Base-by-base conservation (phyloP, 2,329 filamentous ascomycete species). In the Fusarium sp. region DNA sequence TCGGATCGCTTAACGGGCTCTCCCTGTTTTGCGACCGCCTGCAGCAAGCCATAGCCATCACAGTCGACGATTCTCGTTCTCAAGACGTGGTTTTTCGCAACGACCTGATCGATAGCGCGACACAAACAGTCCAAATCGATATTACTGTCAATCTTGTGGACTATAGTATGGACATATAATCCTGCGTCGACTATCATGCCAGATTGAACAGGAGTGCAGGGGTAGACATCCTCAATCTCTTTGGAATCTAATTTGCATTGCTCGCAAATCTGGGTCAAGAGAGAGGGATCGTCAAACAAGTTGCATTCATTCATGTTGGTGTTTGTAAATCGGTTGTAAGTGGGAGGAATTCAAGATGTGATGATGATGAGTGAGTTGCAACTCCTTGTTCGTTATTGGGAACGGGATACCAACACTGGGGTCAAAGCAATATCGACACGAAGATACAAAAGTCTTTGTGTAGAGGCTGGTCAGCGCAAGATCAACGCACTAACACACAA, bases 141-240 rank as follows among this genome's bases (percentile, higher is more conserved):
- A 20, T n/a, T 16, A 3, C 10, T 6, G 16, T 30, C 26, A 12
- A 51, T 15, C 8, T 51, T 51, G 23, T 40, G 47, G 11, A 51
- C 34, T 11, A 51, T 40, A 2, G 23, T 38, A 6, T 40, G 36
- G 0, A 51, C 26, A 51, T 51, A 38, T 4, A 51, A 15, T 6
- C 34, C 16, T 2, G 47, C 10, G 16, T 51, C 47, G 5, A 38
- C 47, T 34, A 51, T 51, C 8, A 51, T 51, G 6, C 34, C 47
- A 6, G 26, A 30, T n/a, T 51, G 47, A 40, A 51, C 15, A 9
- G 47, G 47, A 13, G 47, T 51, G 26, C 47, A 51, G 11, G 47
- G 36, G 16, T 51, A 51, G 7, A 13, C 47, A 51, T 51, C 47
- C 40, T 51, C 15, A 20, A 51, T 51, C n/a, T 46, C 28, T 34